These are phyloP conservation scores for Nematodospora valgi DNA, from an alignment of 805 yeast genomes.

Conservation along the genomic window DNA sequence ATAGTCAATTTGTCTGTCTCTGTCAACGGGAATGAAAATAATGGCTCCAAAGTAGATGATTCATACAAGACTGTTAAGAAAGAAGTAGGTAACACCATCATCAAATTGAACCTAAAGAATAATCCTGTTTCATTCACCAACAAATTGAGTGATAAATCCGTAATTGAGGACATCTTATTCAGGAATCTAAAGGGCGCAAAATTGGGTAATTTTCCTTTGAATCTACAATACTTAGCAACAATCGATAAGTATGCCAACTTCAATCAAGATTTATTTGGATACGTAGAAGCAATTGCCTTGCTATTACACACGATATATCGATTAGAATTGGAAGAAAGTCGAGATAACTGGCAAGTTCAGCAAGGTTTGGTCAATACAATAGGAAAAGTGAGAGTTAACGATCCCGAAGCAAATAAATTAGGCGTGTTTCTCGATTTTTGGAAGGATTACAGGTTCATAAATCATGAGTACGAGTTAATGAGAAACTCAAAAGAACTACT, in stretches of 20 bases:
- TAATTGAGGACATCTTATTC: slow-evolving; percentile 29
- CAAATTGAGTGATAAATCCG: slow-evolving; percentile 10
- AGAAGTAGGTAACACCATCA: slow-evolving; percentile 1
- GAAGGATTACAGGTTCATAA: slow-evolving; percentile 28
- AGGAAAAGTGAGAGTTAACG: slow-evolving; percentile 29
- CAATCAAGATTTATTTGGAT: slow-evolving; percentile 27
- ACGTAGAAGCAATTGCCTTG: slow-evolving; percentile 28
- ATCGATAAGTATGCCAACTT: slow-evolving; percentile 23
- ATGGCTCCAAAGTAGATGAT: background rate
- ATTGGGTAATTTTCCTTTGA: slow-evolving; percentile 31
- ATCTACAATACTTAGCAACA: slow-evolving; percentile 33
- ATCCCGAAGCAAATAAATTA: slow-evolving; percentile 16
- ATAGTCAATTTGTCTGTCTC: slow-evolving; percentile 33
- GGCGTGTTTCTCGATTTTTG: slow-evolving; percentile 37
- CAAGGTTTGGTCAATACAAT: slow-evolving; percentile 19
- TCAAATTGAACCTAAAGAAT: slow-evolving; percentile 5
- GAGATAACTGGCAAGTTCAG: slow-evolving; percentile 17
- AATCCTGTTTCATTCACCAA: slow-evolving; percentile 19
- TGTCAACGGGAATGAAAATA: slow-evolving; percentile 22
- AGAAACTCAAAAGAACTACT: slow-evolving; percentile 4
- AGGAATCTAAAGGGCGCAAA: slow-evolving; percentile 18
- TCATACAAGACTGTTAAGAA: background rate
- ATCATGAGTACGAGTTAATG: slow-evolving; percentile 17
- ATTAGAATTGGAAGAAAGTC: slow-evolving; percentile 18
- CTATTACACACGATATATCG: slow-evolving; percentile 23